Conservation (phyloP, 352 stramenopile genomes). For the Pythium pectinolyticum region DNA sequence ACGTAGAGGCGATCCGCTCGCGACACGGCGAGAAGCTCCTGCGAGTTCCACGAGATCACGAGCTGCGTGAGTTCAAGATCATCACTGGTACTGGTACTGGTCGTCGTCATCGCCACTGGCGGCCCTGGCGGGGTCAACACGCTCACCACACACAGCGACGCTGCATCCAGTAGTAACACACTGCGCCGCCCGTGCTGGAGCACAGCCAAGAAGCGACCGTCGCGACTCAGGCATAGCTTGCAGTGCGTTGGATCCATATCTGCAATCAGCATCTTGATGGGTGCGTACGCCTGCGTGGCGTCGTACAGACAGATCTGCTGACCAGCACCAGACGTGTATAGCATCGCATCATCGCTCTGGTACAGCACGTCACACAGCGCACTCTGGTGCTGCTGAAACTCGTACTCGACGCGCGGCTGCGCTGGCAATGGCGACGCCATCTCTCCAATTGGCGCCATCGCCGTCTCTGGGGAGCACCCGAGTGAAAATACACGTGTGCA, state of each 20-base stretch:
- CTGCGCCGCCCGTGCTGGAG: constrained; percentile 20
- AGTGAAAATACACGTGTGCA: constrained; percentile 87
- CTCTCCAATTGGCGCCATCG: background rate
- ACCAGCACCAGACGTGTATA: constrained; percentile 53
- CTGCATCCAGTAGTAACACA: constrained; percentile 26
- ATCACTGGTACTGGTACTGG: constrained; percentile 11
- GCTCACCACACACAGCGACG: constrained; percentile 28
- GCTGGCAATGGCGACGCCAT: background rate
- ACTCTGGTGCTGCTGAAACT: constrained; percentile 87
- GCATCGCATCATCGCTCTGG: constrained; percentile 35
- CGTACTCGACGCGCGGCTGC: constrained; percentile 45
- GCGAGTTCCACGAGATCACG: constrained; percentile 46
- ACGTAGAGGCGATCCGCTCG: constrained; percentile 51
- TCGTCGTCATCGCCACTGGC: constrained; percentile 2
- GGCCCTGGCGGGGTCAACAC: constrained; percentile 37
- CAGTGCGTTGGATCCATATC: constrained; percentile 25
- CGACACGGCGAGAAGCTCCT: constrained; percentile 54
- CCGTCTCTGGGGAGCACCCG: constrained; percentile 1
- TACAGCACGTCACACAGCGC: constrained; percentile 60
- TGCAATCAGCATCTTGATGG: constrained; percentile 68
- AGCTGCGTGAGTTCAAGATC: constrained; percentile 36
- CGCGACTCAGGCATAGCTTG: constrained; percentile 27
- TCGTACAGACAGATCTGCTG: constrained; percentile 77
- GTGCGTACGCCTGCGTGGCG: constrained; percentile 40
- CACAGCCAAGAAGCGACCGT: constrained; percentile 27